phyloP scores from a whole-genome alignment of 2,329 filamentous ascomycete species.

The Sporothrix pallida region DNA sequence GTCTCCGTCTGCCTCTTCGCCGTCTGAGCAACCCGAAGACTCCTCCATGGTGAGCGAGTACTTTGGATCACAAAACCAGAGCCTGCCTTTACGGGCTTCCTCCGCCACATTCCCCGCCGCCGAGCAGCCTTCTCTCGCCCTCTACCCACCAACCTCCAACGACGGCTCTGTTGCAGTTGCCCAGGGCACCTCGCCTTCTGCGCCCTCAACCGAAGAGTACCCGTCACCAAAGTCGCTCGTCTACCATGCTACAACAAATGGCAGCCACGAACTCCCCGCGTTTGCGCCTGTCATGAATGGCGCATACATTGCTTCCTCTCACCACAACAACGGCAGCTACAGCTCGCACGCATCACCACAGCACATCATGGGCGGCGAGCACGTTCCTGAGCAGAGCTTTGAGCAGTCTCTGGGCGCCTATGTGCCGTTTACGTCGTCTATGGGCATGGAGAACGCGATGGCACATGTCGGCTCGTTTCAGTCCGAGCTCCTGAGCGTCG shows the following conservation, averaged over 20 bases:
- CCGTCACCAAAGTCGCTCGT: slow-evolving; percentile 39
- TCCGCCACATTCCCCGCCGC: slow-evolving; percentile 46
- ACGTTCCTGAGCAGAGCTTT: slow-evolving; percentile 20
- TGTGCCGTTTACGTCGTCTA: slow-evolving; percentile 31
- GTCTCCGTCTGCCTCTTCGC: slow-evolving; percentile 46
- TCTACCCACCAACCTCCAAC: slow-evolving; percentile 13
- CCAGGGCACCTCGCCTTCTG: slow-evolving; percentile 31
- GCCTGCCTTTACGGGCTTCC: slow-evolving; percentile 47
- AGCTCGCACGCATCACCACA: slow-evolving; percentile 15
- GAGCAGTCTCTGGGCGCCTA: slow-evolving; percentile 30
- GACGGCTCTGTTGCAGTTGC: slow-evolving; percentile 1
- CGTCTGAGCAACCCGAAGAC: slow-evolving; percentile 43
- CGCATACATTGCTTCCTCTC: slow-evolving; percentile 31
- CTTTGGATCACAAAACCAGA: slow-evolving; percentile 44
- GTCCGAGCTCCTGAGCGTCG: slow-evolving; percentile 35
- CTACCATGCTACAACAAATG: slow-evolving; percentile 26
- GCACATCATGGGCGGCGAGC: slow-evolving; percentile 24
- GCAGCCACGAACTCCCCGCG: slow-evolving; percentile 21
- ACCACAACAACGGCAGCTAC: not conserved
- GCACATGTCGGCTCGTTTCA: slow-evolving; percentile 36
- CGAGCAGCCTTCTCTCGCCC: slow-evolving; percentile 33
- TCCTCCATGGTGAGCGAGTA: slow-evolving; percentile 43
- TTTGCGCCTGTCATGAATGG: slow-evolving; percentile 32
- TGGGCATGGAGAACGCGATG: slow-evolving; percentile 34
- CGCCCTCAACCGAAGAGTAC: slow-evolving; percentile 37